Percentiles rank a stretch among this genome's conserved stretches.
phyloP scores from a whole-genome alignment of 106 monocot genomes.

The Vanilla planifolia region DNA sequence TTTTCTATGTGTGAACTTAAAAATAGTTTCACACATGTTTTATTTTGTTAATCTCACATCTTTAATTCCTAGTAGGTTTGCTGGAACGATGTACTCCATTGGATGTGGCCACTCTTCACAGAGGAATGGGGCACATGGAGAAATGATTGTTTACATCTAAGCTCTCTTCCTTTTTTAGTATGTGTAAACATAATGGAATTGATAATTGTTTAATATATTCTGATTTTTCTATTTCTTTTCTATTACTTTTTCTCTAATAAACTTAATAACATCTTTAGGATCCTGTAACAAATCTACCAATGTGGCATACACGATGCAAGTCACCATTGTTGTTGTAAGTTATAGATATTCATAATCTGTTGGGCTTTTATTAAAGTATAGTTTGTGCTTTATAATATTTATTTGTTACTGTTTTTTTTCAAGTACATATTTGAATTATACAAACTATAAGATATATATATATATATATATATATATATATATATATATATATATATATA shows the following conservation, averaged over 20 bases:
- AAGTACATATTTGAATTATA: too few relatives aligned
- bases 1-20: not conserved
- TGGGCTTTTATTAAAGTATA: not conserved
- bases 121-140: conserved; percentile 97
- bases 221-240: not conserved
- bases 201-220: not conserved
- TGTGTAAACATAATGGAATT: conserved; percentile 1
- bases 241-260: not conserved
- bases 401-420: too few relatives aligned
- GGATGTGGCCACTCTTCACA: conserved; percentile 97
- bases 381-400: conserved; percentile 1
- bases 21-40: not conserved
- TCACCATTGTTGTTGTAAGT: conserved; percentile 88
- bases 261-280: conserved; percentile 48
- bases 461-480: too few relatives aligned
- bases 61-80: conserved; percentile 35
- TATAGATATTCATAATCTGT: conserved; percentile 11
- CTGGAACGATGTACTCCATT: conserved; percentile 87
- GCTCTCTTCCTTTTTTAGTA: conserved; percentile 70
- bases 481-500: too few relatives aligned
- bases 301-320: conserved; percentile 35
- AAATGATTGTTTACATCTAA: conserved; percentile 58
- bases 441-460: too few relatives aligned
- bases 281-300: conserved; percentile 83
- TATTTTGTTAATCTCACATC: not conserved